Percentiles rank a stretch among this genome's conserved stretches.
Evolutionary conservation across 768 basidiomycete species (phyloP).

Genomic region (Boletus subparvulus): DNA sequence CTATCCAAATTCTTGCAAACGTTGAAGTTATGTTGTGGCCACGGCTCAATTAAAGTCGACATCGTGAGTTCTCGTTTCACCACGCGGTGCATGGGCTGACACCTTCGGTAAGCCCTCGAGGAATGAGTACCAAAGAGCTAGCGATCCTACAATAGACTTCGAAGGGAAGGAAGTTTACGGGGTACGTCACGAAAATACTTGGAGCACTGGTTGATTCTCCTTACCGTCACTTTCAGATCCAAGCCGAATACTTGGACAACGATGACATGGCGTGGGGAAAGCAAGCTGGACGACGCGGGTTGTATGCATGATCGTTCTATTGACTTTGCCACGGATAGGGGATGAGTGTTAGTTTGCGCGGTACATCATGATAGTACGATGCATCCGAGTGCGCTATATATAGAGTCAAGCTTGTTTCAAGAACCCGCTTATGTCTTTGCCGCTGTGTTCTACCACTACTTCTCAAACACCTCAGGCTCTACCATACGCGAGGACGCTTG

Average conservation of each 20-base stretch:
- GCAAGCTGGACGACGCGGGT: neutral
- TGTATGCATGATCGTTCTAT: neutral
- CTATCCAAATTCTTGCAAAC: constrained; percentile 5
- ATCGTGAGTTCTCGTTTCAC: constrained; percentile 10
- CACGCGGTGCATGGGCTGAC: neutral
- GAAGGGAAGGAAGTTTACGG: constrained; percentile 19
- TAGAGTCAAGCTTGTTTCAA: no score
- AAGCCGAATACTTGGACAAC: constrained; percentile 28
- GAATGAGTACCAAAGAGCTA: constrained; percentile 10
- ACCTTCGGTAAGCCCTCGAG: constrained; percentile 14
- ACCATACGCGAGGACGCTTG: constrained; percentile 68
- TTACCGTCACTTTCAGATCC: constrained; percentile 6
- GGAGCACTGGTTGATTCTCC: neutral
- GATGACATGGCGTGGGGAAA: constrained; percentile 31
- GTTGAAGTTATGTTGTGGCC: constrained; percentile 25
- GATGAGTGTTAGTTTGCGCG: neutral
- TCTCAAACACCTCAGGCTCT: constrained; percentile 74
- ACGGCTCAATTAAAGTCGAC: constrained; percentile 9
- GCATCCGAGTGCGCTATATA: no score
- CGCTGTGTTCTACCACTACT: constrained; percentile 75
- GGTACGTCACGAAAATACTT: constrained; percentile 7
- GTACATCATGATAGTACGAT: no score
- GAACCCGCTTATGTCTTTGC: constrained; percentile 31
- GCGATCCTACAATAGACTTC: constrained; percentile 16
- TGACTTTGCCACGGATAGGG: neutral